phyloP scores from a whole-genome alignment of 768 basidiomycete genomes.

The Calocera cornea region DNA sequence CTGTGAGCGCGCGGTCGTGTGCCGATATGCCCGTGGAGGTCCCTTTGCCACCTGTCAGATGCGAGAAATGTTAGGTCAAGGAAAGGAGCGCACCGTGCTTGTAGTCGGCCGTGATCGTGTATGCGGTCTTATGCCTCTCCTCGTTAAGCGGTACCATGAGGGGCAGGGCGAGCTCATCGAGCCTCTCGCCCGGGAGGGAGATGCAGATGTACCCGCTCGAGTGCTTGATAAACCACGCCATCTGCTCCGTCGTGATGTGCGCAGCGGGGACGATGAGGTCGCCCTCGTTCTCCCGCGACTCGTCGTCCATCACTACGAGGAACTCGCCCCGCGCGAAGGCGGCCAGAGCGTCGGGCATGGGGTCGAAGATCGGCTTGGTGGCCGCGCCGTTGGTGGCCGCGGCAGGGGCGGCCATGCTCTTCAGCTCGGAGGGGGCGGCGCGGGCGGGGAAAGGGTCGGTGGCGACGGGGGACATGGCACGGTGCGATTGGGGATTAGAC shows the following conservation, averaged over 20 bases:
- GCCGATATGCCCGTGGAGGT: slow-evolving; percentile 96
- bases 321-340: slow-evolving; percentile 75
- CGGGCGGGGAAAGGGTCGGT: not conserved
- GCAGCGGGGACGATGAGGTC: slow-evolving; percentile 84
- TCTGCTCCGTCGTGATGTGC: slow-evolving; percentile 83
- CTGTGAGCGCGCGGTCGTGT: slow-evolving; percentile 82
- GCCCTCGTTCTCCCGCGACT: slow-evolving; percentile 90
- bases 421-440: not conserved
- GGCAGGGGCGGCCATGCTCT: not conserved
- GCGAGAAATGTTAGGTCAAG: not conserved
- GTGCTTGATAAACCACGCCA: slow-evolving; percentile 98
- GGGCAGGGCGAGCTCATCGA: slow-evolving; percentile 66
- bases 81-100: slow-evolving; percentile 47
- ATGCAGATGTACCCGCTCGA: slow-evolving; percentile 95
- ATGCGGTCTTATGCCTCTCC: slow-evolving; percentile 85
- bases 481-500: not conserved
- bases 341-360: slow-evolving; percentile 62
- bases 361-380: slow-evolving; percentile 40
- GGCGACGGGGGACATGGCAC: not conserved
- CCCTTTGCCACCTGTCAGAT: slow-evolving; percentile 33
- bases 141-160: slow-evolving; percentile 92
- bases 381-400: not conserved
- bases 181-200: slow-evolving; percentile 58
- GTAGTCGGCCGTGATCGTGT: slow-evolving; percentile 92
- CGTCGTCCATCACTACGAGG: slow-evolving; percentile 95